Evolutionary conservation across 768 basidiomycete genomes (phyloP).

Genomic region (Mycena filopes): DNA sequence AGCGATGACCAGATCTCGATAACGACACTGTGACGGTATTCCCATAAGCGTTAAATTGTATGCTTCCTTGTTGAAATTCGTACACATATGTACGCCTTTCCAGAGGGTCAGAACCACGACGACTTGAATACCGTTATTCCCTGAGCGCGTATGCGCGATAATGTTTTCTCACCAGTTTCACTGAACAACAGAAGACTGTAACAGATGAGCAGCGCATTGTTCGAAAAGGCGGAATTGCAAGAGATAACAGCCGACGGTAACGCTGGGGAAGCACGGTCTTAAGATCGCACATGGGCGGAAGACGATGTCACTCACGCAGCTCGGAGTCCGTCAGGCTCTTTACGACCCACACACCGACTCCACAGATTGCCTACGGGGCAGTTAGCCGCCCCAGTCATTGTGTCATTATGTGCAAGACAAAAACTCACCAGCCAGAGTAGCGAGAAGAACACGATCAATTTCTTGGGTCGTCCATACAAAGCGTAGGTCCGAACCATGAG

Average conservation of each 20-base stretch:
- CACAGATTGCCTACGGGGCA: slow-evolving; percentile 1
- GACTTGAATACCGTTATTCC: not conserved
- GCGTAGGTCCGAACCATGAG: slow-evolving; percentile 24
- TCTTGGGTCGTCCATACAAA: slow-evolving; percentile 19
- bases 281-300: not conserved
- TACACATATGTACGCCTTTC: slow-evolving; percentile 10
- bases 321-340: not conserved
- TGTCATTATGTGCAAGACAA: no score
- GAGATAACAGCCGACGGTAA: not conserved
- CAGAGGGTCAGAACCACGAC: slow-evolving; percentile 20
- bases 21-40: no score
- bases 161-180: slow-evolving; percentile 10
- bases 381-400: no score
- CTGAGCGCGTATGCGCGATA: not conserved
- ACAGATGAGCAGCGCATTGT: slow-evolving; percentile 1
- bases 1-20: no score
- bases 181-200: not conserved
- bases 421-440: slow-evolving; percentile 6
- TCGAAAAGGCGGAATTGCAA: slow-evolving; percentile 5
- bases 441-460: slow-evolving; percentile 6
- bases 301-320: not conserved
- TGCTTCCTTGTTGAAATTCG: no score
- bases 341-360: not conserved
- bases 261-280: not conserved
- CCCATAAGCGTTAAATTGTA: no score